A percentile compares a stretch with the other conserved stretches of the same genome.
phyloP scores from a whole-genome alignment of 1,284 basidiomycete genomes.

The Pseudozyma hubeiensis region DNA sequence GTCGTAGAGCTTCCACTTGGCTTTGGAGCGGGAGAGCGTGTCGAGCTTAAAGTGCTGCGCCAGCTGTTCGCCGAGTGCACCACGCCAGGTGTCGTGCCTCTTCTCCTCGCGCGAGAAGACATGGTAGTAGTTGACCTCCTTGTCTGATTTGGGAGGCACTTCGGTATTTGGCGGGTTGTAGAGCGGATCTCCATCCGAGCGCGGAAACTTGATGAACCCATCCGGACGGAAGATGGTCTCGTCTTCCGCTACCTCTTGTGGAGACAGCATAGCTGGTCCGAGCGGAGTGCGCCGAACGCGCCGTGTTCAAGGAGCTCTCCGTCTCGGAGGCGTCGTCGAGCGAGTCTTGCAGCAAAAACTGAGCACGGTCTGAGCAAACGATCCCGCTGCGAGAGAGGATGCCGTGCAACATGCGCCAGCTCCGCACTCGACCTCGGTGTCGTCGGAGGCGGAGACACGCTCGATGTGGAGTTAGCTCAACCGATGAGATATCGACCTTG shows the following conservation, averaged over 20 bases:
- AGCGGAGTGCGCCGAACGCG: too few species aligned
- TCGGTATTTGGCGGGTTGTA: slow-evolving; percentile 46
- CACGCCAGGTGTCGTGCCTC: slow-evolving; percentile 36
- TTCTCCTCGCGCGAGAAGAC: slow-evolving; percentile 42
- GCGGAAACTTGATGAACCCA: slow-evolving; percentile 51
- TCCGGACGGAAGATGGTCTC: slow-evolving; percentile 51
- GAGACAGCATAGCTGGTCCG: slow-evolving; percentile 23
- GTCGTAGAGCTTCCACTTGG: slow-evolving; percentile 50
- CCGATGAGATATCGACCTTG: too few species aligned
- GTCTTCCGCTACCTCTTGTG: slow-evolving; percentile 39
- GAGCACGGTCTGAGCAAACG: too few species aligned
- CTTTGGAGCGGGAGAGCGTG: slow-evolving; percentile 21
- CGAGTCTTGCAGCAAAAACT: too few species aligned
- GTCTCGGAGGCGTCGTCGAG: too few species aligned
- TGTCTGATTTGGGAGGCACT: slow-evolving; percentile 33
- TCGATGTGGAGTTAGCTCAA: too few species aligned
- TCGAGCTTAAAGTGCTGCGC: slow-evolving; percentile 39
- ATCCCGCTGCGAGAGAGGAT: too few species aligned
- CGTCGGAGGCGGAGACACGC: too few species aligned
- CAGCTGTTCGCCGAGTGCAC: slow-evolving; percentile 34
- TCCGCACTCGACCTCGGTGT: too few species aligned
- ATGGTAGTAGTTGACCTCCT: slow-evolving; percentile 54
- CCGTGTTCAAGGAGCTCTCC: too few species aligned
- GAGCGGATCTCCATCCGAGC: slow-evolving; percentile 52
- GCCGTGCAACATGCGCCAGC: too few species aligned